Evolutionary conservation across 495 filamentous ascomycete genomes (phyloP).

Genomic region (Hypoxylon perforatum): DNA sequence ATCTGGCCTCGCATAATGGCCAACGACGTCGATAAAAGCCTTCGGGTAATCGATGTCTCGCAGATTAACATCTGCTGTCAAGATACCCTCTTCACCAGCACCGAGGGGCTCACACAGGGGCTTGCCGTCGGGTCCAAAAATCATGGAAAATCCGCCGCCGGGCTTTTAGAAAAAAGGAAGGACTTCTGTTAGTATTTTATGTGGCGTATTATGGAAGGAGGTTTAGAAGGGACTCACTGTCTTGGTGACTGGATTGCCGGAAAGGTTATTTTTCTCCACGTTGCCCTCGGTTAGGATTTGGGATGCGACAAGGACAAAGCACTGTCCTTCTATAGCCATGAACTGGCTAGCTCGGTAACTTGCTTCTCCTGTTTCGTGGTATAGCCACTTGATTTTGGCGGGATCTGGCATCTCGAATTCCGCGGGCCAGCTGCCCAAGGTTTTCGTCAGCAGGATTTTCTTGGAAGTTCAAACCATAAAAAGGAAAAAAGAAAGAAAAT

Average conservation of each 20-base stretch:
- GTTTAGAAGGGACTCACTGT: conserved; percentile 37
- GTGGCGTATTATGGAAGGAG: not conserved
- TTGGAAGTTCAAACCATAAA: conserved; percentile 1
- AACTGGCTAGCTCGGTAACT: conserved; percentile 51
- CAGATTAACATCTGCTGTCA: conserved; percentile 60
- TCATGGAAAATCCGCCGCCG: conserved; percentile 62
- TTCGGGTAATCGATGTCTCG: conserved; percentile 54
- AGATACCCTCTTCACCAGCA: conserved; percentile 53
- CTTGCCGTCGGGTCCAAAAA: conserved; percentile 66
- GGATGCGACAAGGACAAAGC: conserved; percentile 64
- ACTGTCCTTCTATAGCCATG: conserved; percentile 62
- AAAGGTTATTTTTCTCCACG: conserved; percentile 49
- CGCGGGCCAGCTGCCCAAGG: conserved; percentile 42
- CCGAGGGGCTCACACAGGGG: conserved; percentile 51
- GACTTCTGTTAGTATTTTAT: conserved; percentile 35
- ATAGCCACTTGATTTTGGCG: conserved; percentile 46
- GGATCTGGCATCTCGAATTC: conserved; percentile 50
- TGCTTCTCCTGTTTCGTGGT: conserved; percentile 48
- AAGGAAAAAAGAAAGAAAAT: too few species aligned
- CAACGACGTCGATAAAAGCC: conserved; percentile 58
- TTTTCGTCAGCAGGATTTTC: conserved; percentile 13
- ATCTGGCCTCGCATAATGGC: conserved; percentile 67
- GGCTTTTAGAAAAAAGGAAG: conserved; percentile 41
- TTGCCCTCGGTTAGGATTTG: conserved; percentile 55
- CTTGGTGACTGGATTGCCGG: conserved; percentile 47